Evolutionary conservation across 805 yeast species (phyloP).

Genomic region (Tetrapisispora phaffii): DNA sequence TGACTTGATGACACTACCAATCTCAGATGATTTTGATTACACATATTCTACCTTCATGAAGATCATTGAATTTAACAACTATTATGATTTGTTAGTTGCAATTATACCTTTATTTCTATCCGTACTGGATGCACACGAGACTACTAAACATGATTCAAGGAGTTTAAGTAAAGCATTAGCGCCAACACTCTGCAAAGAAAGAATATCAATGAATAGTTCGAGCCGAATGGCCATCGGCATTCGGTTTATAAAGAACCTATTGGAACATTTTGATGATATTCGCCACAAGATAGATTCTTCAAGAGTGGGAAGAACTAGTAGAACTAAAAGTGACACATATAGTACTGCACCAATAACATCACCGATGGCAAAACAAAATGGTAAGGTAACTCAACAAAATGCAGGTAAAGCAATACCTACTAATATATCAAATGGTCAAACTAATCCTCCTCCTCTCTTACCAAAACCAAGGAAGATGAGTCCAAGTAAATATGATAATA

Average conservation of each 20-base stretch:
- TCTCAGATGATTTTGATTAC: constrained; percentile 39
- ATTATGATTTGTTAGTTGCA: constrained; percentile 30
- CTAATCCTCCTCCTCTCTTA: constrained; percentile 11
- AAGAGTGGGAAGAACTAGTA: constrained; percentile 1
- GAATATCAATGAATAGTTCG: constrained; percentile 33
- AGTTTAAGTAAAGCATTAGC: constrained; percentile 38
- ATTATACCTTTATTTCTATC: constrained; percentile 40
- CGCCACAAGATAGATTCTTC: constrained; percentile 9
- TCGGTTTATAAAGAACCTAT: constrained; percentile 43
- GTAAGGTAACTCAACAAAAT: background rate
- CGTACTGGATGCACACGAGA: constrained; percentile 29
- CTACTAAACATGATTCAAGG: constrained; percentile 35
- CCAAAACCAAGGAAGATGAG: constrained; percentile 24
- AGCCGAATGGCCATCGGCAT: constrained; percentile 43
- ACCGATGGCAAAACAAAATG: constrained; percentile 2
- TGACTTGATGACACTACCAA: constrained; percentile 41
- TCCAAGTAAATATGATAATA: constrained; percentile 15
- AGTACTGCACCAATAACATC: constrained; percentile 3
- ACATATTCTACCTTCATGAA: constrained; percentile 31
- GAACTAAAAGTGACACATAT: background rate
- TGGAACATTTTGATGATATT: constrained; percentile 41
- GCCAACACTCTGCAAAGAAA: constrained; percentile 48
- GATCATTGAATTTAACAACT: constrained; percentile 28
- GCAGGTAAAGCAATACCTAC: background rate
- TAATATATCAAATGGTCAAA: background rate